A percentile compares a stretch with the other conserved stretches of the same genome.
Conservation (phyloP, 306 rosid species). For the Elaeagnus macrophylla region DNA sequence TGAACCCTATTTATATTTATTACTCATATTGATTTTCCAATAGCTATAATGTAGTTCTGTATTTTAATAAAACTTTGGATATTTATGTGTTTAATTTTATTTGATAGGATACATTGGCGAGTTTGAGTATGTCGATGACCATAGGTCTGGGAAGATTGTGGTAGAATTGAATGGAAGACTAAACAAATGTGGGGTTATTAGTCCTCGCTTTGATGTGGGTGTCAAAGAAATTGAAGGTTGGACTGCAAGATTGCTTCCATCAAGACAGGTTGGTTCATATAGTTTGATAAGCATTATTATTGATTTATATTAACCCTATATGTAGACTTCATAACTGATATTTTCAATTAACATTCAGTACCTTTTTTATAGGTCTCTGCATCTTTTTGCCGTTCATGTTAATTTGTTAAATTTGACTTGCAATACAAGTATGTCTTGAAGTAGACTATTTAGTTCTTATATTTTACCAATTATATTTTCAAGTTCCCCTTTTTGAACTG, state of each 20-base stretch:
- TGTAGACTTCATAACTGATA: background rate
- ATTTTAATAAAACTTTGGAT: background rate
- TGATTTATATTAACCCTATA: background rate
- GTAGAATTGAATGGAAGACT: slow-evolving; percentile 58
- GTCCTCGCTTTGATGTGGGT: slow-evolving; percentile 62
- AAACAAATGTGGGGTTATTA: slow-evolving; percentile 58
- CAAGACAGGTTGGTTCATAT: slow-evolving; percentile 43
- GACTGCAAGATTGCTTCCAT: slow-evolving; percentile 62
- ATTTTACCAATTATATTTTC: too few relatives aligned
- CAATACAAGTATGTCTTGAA: too few relatives aligned
- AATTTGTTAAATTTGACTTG: too few relatives aligned
- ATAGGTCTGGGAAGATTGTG: slow-evolving; percentile 55
- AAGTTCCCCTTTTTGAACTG: too few relatives aligned
- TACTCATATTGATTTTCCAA: background rate
- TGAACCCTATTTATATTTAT: too few relatives aligned
- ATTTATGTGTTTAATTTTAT: background rate
- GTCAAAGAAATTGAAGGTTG: slow-evolving; percentile 60
- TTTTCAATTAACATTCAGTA: too few relatives aligned
- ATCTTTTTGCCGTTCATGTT: too few relatives aligned
- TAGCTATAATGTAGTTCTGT: background rate
- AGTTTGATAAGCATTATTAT: background rate
- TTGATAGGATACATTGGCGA: slow-evolving; percentile 50
- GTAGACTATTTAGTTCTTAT: too few relatives aligned
- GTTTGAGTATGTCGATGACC: slow-evolving; percentile 57
- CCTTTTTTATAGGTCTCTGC: too few relatives aligned